Base-by-base conservation (phyloP, 441 rosid species). In the Melianthus villosus region DNA sequence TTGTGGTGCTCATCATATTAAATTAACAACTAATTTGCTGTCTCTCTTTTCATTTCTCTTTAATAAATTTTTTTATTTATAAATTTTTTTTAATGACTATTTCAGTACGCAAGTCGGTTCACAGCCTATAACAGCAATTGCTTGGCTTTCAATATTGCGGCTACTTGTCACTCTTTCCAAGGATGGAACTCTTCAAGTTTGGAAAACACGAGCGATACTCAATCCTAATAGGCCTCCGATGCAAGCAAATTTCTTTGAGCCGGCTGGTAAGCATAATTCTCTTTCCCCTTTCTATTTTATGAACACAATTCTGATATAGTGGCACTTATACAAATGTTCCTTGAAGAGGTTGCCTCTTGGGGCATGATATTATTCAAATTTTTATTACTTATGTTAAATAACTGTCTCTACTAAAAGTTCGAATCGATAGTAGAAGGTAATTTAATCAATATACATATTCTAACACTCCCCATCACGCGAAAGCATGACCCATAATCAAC, bases 111-210 rank as follows among this genome's bases (percentile, higher is more conserved):
- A 92, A 59, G 95, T 86, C 40, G 94, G 97, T 60, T 78, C 97
- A 10, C 97, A 92, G 59, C 89, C 99, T 56, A 80, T 92, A 37
- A 67, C 72, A 38, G 78, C 99, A 48, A 54, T 86, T 57, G 67
- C 97, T 41, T 92, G 99, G 99, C 78, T 92, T 25, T 57, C 99
- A 9, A 57, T 74, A 69, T 64, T 76, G 67, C 82, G 80, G 54
- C 62, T 82, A 40, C 93, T 86, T 58, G 75, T 82, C 55, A 78
- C 94, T 39, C 72, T 92, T 46, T 76, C 86, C 48, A 82, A 68
- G 72, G 99, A 92, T 69, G 99, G 96, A 46, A 58, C 74, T 48
- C 71, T 92, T 63, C 94, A 85, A 60, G 94, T 78, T 22, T 92
- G 99, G 96, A 92, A 78, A 65, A 85, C 95, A 32, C 63, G 93